Conservation (phyloP, 1,284 basidiomycete genomes). For the Rugiboletus extremiorientalis region DNA sequence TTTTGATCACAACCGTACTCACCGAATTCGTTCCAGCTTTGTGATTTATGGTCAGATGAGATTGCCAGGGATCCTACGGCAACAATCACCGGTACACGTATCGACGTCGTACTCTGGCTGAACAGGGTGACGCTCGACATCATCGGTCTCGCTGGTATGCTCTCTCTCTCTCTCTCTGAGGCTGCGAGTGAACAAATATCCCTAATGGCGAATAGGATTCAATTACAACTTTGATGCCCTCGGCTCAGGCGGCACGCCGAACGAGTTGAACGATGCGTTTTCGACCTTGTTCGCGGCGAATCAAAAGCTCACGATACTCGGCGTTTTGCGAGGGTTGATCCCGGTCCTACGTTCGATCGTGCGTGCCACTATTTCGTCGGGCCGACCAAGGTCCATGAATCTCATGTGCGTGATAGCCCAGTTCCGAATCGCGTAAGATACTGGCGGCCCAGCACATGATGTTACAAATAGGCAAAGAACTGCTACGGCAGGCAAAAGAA, state of each 20-base stretch:
- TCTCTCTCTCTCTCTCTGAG: background rate
- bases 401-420: constrained; percentile 12
- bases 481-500: constrained; percentile 47
- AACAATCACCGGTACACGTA: constrained; percentile 6
- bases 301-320: constrained; percentile 26
- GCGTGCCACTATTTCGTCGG: background rate
- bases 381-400: background rate
- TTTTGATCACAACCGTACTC: background rate
- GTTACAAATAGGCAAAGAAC: constrained; percentile 40
- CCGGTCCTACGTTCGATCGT: constrained; percentile 42
- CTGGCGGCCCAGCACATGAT: constrained; percentile 22
- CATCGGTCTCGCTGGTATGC: constrained; percentile 62
- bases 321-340: constrained; percentile 37
- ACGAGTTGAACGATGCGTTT: constrained; percentile 52
- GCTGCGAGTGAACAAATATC: background rate
- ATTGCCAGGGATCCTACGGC: constrained; percentile 25
- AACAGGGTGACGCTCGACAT: constrained; percentile 63
- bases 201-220: constrained; percentile 45
- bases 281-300: constrained; percentile 39
- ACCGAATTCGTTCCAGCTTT: constrained; percentile 36
- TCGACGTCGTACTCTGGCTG: constrained; percentile 57
- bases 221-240: constrained; percentile 64
- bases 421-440: background rate
- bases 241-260: constrained; percentile 34
- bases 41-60: constrained; percentile 44